These are phyloP conservation scores for Fusarium sp. DNA, from an alignment of 2,329 filamentous ascomycete species.

Conservation along the genomic window DNA sequence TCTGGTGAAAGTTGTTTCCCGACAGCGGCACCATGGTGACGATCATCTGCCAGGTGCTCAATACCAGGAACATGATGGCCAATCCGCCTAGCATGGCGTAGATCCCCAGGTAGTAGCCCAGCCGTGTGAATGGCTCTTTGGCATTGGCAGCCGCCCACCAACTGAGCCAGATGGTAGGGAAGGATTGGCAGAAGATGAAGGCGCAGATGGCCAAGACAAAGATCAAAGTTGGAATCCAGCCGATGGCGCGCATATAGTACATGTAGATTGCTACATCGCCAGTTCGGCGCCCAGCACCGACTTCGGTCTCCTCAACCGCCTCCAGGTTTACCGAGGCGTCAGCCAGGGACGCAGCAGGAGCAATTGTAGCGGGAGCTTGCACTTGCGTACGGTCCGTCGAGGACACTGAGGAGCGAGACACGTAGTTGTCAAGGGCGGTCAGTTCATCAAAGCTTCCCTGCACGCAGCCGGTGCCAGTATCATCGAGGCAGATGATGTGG, in stretches of 20 bases:
- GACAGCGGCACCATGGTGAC: slow-evolving; percentile 42
- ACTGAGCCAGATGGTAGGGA: slow-evolving; percentile 43
- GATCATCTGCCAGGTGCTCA: slow-evolving; percentile 41
- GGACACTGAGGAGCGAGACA: slow-evolving; percentile 7
- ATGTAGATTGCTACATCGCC: slow-evolving; percentile 35
- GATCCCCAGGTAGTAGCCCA: slow-evolving; percentile 39
- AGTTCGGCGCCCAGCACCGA: slow-evolving; percentile 24
- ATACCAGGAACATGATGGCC: slow-evolving; percentile 29
- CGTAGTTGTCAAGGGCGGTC: slow-evolving; percentile 16
- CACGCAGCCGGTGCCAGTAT: slow-evolving; percentile 1
- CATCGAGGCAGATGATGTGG: slow-evolving; percentile 25
- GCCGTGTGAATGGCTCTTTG: slow-evolving; percentile 17
- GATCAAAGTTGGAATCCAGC: slow-evolving; percentile 37
- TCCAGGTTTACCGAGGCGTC: slow-evolving; percentile 1
- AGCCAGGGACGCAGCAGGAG: neutral
- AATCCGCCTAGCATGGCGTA: slow-evolving; percentile 35
- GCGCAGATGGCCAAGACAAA: slow-evolving; percentile 38
- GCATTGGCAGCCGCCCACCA: slow-evolving; percentile 42
- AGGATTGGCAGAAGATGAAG: slow-evolving; percentile 41
- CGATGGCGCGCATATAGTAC: slow-evolving; percentile 43
- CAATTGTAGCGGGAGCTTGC: neutral
- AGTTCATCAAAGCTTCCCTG: slow-evolving; percentile 28
- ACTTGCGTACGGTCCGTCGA: neutral
- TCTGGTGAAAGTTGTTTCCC: slow-evolving; percentile 35
- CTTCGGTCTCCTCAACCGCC: slow-evolving; percentile 7